phyloP scores from a whole-genome alignment of 2,329 filamentous ascomycete species.

The Claviceps arundinis region DNA sequence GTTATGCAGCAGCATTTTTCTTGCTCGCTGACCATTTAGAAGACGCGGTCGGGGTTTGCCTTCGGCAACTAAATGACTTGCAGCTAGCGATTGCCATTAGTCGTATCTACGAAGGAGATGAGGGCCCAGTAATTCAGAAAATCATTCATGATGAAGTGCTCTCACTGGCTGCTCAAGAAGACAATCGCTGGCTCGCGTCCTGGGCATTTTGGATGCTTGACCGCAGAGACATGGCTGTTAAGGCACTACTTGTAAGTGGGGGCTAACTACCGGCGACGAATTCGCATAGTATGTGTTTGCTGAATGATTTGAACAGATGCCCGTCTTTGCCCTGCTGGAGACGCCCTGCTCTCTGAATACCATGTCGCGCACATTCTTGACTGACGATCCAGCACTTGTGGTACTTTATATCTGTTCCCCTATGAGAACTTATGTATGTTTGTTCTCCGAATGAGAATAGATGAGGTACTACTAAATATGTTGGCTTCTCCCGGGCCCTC shows the following conservation, averaged over 20 bases:
- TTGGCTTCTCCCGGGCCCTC: too few relatives aligned
- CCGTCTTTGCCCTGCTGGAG: slow-evolving; percentile 60
- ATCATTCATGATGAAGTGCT: slow-evolving; percentile 73
- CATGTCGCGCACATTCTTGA: slow-evolving; percentile 66
- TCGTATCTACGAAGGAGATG: slow-evolving; percentile 77
- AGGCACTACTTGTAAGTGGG: slow-evolving; percentile 58
- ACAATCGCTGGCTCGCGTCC: slow-evolving; percentile 85
- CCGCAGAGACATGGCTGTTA: slow-evolving; percentile 70
- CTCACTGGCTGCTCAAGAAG: slow-evolving; percentile 61
- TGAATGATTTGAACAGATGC: slow-evolving; percentile 41
- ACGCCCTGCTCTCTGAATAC: slow-evolving; percentile 56
- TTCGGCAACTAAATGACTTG: slow-evolving; percentile 76
- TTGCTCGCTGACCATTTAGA: slow-evolving; percentile 72
- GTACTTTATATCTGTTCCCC: slow-evolving; percentile 51
- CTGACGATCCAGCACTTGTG: slow-evolving; percentile 81
- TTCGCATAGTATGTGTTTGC: not conserved
- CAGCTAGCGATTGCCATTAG: slow-evolving; percentile 83
- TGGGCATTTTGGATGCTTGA: slow-evolving; percentile 94
- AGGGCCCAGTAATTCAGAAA: slow-evolving; percentile 56
- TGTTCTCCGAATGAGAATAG: too few relatives aligned
- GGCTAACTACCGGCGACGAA: not conserved
- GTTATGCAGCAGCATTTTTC: slow-evolving; percentile 94
- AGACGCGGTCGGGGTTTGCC: slow-evolving; percentile 75
- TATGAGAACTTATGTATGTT: too few relatives aligned
- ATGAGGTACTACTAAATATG: too few relatives aligned